phyloP scores from a whole-genome alignment of 1,284 basidiomycete genomes.

The Puccinia horiana region DNA sequence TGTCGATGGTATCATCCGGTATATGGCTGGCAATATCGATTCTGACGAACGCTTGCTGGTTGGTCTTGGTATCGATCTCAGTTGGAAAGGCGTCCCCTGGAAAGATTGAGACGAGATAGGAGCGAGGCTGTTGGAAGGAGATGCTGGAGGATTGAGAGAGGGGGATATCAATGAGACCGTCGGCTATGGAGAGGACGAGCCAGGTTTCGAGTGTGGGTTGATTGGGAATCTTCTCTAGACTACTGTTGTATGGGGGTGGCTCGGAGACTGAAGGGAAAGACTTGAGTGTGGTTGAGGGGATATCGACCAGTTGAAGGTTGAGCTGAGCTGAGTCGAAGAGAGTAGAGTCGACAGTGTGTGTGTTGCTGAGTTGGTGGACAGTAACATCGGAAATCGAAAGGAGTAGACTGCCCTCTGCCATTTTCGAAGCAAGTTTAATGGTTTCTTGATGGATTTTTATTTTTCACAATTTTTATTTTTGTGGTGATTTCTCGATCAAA shows the following conservation, averaged over 20 bases:
- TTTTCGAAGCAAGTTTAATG: not conserved
- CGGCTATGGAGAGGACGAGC: slow-evolving; percentile 37
- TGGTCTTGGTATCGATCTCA: not conserved
- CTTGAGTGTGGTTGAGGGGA: slow-evolving; percentile 27
- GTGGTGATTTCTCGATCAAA: slow-evolving; percentile 25
- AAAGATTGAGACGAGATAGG: slow-evolving; percentile 25
- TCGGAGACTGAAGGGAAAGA: slow-evolving; percentile 22
- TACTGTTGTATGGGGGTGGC: slow-evolving; percentile 4
- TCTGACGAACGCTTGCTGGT: not conserved
- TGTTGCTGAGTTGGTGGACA: not conserved
- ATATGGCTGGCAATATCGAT: not conserved
- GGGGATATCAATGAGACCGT: slow-evolving; percentile 46
- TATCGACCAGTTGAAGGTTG: slow-evolving; percentile 32
- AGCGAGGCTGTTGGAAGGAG: slow-evolving; percentile 5
- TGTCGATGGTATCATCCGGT: slow-evolving; percentile 16
- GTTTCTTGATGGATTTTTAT: no score
- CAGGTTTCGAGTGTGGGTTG: slow-evolving; percentile 24
- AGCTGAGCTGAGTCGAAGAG: slow-evolving; percentile 5
- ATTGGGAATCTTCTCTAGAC: not conserved
- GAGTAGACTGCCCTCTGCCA: slow-evolving; percentile 67
- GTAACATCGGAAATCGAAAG: slow-evolving; percentile 83
- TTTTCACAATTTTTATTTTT: no score
- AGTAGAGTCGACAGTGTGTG: not conserved
- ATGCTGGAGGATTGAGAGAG: slow-evolving; percentile 6
- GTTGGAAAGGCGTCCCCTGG: not conserved